These are phyloP conservation scores for Colletotrichum sp. DNA, from an alignment of 2,329 filamentous ascomycete species.

Conservation along the genomic window DNA sequence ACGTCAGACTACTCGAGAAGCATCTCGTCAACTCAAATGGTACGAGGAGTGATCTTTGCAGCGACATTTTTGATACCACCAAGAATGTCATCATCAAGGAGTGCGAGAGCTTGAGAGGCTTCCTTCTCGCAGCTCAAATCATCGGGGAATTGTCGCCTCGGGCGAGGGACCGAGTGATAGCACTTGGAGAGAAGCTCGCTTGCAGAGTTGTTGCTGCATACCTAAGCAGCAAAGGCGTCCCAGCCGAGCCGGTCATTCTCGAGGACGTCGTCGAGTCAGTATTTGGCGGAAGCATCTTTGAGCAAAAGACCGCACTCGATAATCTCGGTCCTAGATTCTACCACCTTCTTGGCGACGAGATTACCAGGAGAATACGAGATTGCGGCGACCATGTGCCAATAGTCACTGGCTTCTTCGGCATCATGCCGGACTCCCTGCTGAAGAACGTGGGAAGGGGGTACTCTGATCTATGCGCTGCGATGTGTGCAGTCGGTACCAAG, in stretches of 20 bases:
- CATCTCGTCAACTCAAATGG: constrained; percentile 70
- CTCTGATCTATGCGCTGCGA: constrained; percentile 91
- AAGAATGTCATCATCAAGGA: constrained; percentile 70
- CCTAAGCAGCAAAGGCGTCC: constrained; percentile 70
- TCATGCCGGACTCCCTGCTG: constrained; percentile 87
- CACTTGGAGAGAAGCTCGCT: constrained; percentile 93
- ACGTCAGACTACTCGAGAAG: constrained; percentile 14
- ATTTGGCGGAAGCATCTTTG: constrained; percentile 85
- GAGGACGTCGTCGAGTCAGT: constrained; percentile 76
- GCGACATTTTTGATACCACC: constrained; percentile 80
- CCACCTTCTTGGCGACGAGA: constrained; percentile 62
- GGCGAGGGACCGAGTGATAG: constrained; percentile 86
- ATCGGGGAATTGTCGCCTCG: constrained; percentile 77
- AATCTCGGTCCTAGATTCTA: constrained; percentile 75
- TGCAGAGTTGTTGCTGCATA: constrained; percentile 91
- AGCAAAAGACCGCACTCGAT: constrained; percentile 68
- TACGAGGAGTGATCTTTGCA: constrained; percentile 80
- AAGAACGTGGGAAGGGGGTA: constrained; percentile 91
- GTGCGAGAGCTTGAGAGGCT: constrained; percentile 81
- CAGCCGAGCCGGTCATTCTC: constrained; percentile 30
- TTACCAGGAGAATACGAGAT: constrained; percentile 67
- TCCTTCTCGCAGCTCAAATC: constrained; percentile 67
- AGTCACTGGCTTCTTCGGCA: constrained; percentile 95
- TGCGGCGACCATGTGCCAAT: constrained; percentile 75
- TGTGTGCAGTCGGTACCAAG: constrained; percentile 84